A percentile compares a stretch with the other conserved stretches of the same genome.
phyloP scores from a whole-genome alignment of 2,329 filamentous ascomycete genomes.

The Cordyceps cateniannulata region DNA sequence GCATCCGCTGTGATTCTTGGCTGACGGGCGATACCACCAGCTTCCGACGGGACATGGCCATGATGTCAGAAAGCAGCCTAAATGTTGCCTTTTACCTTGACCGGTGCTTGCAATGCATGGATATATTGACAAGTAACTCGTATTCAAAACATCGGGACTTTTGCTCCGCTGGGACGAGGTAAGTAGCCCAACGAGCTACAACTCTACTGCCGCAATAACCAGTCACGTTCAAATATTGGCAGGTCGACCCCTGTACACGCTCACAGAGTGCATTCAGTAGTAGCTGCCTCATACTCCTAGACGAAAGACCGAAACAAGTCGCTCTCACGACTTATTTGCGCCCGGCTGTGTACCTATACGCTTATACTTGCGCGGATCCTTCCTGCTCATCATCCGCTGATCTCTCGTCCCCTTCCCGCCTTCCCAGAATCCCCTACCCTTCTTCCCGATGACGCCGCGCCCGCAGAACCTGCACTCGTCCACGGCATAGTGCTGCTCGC shows the following conservation, averaged over 20 bases:
- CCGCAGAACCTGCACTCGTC: constrained; percentile 73
- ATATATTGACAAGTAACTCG: background rate
- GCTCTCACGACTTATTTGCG: constrained; percentile 23
- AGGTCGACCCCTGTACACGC: no score
- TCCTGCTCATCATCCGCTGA: constrained; percentile 62
- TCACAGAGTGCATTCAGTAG: background rate
- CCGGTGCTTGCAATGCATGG: background rate
- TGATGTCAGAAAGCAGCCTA: no score
- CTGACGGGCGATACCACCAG: background rate
- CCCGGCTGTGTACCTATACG: constrained; percentile 39
- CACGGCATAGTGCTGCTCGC: constrained; percentile 73
- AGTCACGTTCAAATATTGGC: background rate
- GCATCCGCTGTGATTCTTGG: background rate
- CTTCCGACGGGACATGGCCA: background rate
- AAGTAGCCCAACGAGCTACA: background rate
- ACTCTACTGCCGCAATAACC: no score
- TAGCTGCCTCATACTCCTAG: background rate
- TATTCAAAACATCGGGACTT: background rate
- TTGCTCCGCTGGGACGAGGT: background rate
- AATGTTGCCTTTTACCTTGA: no score
- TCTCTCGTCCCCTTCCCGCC: constrained; percentile 78
- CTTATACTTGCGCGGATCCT: constrained; percentile 69
- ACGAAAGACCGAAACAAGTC: background rate
- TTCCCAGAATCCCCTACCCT: constrained; percentile 74
- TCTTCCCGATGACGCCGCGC: constrained; percentile 58